Base-by-base conservation (phyloP, 1,284 basidiomycete genomes). In the Fomitopsis palustris region DNA sequence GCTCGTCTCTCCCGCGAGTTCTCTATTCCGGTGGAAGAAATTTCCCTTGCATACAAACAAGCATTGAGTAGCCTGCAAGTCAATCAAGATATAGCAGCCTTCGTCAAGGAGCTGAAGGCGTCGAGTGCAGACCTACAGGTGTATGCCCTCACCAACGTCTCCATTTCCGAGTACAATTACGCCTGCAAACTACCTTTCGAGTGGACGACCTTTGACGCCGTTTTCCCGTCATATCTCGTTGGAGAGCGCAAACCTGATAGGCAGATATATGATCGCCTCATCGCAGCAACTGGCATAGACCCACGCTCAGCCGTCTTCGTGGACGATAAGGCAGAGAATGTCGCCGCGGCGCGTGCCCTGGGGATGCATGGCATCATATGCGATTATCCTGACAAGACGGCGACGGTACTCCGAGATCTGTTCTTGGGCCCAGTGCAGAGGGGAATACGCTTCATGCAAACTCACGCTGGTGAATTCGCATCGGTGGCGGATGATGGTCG, bases 131-230 rank as follows among this genome's bases (percentile, higher is more conserved):
- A 65, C 23, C 69, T 82, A 8, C 74, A 70, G 27, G 74, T 85
- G 29, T 83, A 78, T 57, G 82, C 82, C 47, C 82, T 85, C 79
- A 83, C 82, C 41, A 86, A 85, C 68, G 84, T 85, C 53, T 84
- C 83, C n/a, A 64, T 70, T 0, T 79, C 81, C 16, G 83, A 85
- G 63, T 84, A 77, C 66, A 72, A 74, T 33, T 73, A 77, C 10
- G 71, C 83, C 12, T 75, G 72, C 27, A 55, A 57, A 10, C 80
- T 77, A 56, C 70, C 75, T 4, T 77, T 75, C 4, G 78, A 84
- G 57, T 84, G 82, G 82, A 69, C 72, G 1, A 73, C 84, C 41
- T 86, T 86, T 64, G 82, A 85, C 61, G 64, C 71, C n/a, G 71
- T 84, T n/a, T 85, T 81, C 67, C 80, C 79, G 2, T 84, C 82